Percentiles rank a stretch among this genome's conserved stretches.
Evolutionary conservation across 345 rosid species (phyloP).

Genomic region (Gossypium mustelinum): DNA sequence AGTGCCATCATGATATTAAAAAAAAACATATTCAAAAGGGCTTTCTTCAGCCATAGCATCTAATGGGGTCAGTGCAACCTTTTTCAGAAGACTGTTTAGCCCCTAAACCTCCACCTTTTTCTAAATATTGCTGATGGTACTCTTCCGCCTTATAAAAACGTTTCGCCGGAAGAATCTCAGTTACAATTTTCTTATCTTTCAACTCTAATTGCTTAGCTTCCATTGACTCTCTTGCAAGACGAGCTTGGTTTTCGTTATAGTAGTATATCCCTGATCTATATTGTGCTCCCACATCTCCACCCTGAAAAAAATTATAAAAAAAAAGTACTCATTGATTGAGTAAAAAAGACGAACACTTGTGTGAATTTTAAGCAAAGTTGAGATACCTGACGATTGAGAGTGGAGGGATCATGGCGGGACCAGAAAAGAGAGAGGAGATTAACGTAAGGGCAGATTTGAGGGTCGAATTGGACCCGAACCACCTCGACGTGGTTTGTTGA

Average conservation of each 20-base stretch:
- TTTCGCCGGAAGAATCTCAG: constrained; percentile 86
- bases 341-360: not conserved
- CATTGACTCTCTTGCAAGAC: constrained; percentile 55
- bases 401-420: constrained; percentile 76
- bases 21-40: not conserved
- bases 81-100: constrained; percentile 63
- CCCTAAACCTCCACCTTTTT: constrained; percentile 81
- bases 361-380: not conserved
- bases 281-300: constrained; percentile 75
- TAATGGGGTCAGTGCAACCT: constrained; percentile 89
- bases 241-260: constrained; percentile 82
- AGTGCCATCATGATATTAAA: not conserved
- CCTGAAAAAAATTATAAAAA: constrained; percentile 26
- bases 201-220: constrained; percentile 55
- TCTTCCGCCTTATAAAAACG: constrained; percentile 90
- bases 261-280: constrained; percentile 82
- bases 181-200: constrained; percentile 61
- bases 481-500: constrained; percentile 80
- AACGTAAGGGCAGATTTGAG: constrained; percentile 45
- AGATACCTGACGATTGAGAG: constrained; percentile 73
- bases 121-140: constrained; percentile 87
- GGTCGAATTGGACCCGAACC: constrained; percentile 79
- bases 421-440: constrained; percentile 68
- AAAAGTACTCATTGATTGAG: not conserved
- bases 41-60: constrained; percentile 46